Evolutionary conservation across 768 basidiomycete species (phyloP), one percentile per base, ranked within the genome.

Genomic region (Butyriboletus loyo): DNA sequence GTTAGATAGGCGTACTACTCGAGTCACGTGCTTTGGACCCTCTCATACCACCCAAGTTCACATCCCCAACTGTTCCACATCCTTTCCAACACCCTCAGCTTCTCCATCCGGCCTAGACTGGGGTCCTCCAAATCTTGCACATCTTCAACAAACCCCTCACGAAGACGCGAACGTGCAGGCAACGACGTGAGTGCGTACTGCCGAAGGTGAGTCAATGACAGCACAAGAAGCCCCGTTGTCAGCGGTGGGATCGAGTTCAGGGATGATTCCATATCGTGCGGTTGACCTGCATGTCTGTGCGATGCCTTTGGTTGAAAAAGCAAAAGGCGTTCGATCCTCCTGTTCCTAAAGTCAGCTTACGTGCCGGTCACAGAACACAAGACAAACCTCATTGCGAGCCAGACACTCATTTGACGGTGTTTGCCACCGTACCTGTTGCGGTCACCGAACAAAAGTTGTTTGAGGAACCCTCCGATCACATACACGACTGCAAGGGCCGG

Each of bases 11-110:
- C 73, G 66, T 89, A 81, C 30, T 28, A 4, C 11, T 3, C n/a
- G 22, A 8, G 32, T 62, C 62, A 61, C 56, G 53, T 60, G 49
- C 25, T 28, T 19, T 24, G 30, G 19, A 28, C 25, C 7, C 17
- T 35, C 38, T 63, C 57, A 21, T 69, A 71, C 88, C 85, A 93
- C 19, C 80, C 85, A 19, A 89, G 74, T n/a, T 75, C 72, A 7
- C 60, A 69, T 1, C 87, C 87, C 92, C 92, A 98, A 50, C 83
- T 83, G 60, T 87, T 81, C 91, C 93, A 92, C 84, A 96, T 92
- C 64, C 91, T 72, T 44, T 92, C 83, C 5, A 96, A 74, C 2
- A 94, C 86, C 41, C 77, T 72, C 64, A 91, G 65, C 72, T 95
- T 93, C 62, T 89, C 89, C 42, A 76, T 75, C 49, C 84, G 73